Base-by-base conservation (phyloP, 2,329 filamentous ascomycete species). In the Ophiocordyceps camponoti-floridani region DNA sequence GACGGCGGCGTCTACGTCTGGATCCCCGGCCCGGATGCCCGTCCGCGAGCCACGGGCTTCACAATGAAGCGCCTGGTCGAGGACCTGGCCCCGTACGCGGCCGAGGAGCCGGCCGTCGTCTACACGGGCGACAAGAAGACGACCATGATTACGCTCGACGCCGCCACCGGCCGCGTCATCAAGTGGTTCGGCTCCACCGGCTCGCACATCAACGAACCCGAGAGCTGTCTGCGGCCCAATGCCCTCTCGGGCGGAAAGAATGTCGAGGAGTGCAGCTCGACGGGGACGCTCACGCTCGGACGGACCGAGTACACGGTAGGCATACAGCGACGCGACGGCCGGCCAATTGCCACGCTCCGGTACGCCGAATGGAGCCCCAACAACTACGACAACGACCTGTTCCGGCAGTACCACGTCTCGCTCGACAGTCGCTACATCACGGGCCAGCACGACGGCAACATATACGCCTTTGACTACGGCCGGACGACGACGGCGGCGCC, bases 361-460 rank as follows among this genome's bases (percentile, higher is more conserved):
- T 98, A 93, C 57, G 83, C 86, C 11, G 91, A 98, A 60, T 98
- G 91, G 91, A 80, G 79, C 0, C 84, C 88, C 13, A 98, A 98
- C 61, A 93, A 82, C 47, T 84, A 80, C 48, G 89, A 98, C 60
- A 76, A 76, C 50, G 91, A 98, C 58, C 75, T 98, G 7, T 79
- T 86, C 54, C 75, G 75, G 43, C 86, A 96, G 56, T 91, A 96
- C 56, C 74, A 73, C 13, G 65, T 69, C 11, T 86, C 87, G 1
- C 80, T 88, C 57, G 88, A 96, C 58, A 79, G 84, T 52, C 83
- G 82, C 48, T 95, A 96, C 62, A 81, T 96, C 43, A 89, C 89
- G 51, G 85, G 82, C 51, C 79, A 79, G 53, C 84, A 87, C 54
- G 84, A 96, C 52, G 91, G 91, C 40, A 77, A 79, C 35, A 75